These are phyloP conservation scores for Phytopythium kandeliae DNA, from an alignment of 352 stramenopile genomes.

Conservation along the genomic window DNA sequence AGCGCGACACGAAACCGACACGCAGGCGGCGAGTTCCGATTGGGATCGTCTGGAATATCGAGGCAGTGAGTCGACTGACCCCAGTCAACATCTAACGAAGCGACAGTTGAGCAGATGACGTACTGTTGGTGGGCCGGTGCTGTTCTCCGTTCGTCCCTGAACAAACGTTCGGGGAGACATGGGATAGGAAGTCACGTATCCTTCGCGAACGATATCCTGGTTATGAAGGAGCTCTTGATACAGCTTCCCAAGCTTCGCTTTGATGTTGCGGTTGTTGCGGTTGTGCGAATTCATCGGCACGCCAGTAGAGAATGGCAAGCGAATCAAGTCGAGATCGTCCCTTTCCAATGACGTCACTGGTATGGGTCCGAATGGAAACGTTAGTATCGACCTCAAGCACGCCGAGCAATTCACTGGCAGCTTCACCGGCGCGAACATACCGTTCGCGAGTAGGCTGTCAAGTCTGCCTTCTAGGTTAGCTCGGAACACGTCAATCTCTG, in stretches of 20 bases:
- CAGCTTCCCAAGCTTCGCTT: constrained; percentile 36
- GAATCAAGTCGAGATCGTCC: constrained; percentile 46
- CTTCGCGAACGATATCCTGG: constrained; percentile 24
- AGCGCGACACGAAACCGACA: constrained; percentile 64
- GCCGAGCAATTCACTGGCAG: constrained; percentile 3
- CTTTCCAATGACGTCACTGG: constrained; percentile 23
- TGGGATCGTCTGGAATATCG: constrained; percentile 3
- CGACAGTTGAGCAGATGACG: not conserved
- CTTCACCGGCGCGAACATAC: constrained; percentile 19
- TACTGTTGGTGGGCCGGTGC: not conserved
- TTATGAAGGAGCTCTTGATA: constrained; percentile 45
- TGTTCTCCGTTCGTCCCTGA: not conserved
- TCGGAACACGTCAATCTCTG: constrained; percentile 41
- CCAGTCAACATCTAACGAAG: not conserved
- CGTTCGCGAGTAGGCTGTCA: constrained; percentile 20
- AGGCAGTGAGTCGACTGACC: not conserved
- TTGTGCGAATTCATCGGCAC: constrained; percentile 61
- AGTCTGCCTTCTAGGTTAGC: constrained; percentile 38
- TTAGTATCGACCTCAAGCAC: not conserved
- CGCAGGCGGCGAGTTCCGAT: constrained; percentile 31
- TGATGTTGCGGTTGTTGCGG: constrained; percentile 64
- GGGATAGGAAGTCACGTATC: constrained; percentile 39
- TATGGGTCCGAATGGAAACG: not conserved
- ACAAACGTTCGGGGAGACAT: constrained; percentile 11
- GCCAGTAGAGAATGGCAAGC: constrained; percentile 46